Conservation (phyloP, 495 filamentous ascomycete species). For the Neurospora hispaniola region DNA sequence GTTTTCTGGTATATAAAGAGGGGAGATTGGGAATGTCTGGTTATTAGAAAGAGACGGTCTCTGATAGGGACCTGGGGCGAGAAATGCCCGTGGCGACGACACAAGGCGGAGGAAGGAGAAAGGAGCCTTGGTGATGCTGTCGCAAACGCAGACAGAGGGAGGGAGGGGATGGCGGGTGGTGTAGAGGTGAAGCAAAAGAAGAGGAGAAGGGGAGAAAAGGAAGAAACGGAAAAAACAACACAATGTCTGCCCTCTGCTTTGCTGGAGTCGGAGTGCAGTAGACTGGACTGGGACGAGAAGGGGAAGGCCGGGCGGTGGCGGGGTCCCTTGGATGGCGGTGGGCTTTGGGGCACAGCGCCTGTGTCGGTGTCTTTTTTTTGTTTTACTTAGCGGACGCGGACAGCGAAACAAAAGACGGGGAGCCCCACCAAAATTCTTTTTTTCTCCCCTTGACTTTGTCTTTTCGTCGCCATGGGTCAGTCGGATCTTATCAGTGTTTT, state of each 20-base stretch:
- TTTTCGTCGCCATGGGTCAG: neutral
- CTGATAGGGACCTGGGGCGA: neutral
- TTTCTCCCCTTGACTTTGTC: neutral
- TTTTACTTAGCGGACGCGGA: neutral
- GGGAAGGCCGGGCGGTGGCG: neutral
- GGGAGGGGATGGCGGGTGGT: neutral
- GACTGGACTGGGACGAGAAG: neutral
- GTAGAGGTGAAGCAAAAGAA: neutral
- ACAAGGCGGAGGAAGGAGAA: neutral
- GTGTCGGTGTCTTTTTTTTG: neutral
- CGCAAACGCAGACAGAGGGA: neutral
- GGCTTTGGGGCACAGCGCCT: neutral
- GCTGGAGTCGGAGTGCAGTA: neutral
- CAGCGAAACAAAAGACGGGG: neutral
- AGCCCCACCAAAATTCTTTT: neutral
- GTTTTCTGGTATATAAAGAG: neutral
- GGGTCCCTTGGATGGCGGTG: neutral
- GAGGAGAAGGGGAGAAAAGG: neutral
- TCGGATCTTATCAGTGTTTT: slow-evolving; percentile 5
- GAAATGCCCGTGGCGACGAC: neutral
- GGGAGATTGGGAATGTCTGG: neutral
- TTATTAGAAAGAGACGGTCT: neutral
- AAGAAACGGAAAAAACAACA: neutral
- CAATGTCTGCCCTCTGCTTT: neutral
- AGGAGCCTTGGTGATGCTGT: neutral